Conservation (phyloP, 73 alveolate species). For the Tetrahymena borealis region DNA sequence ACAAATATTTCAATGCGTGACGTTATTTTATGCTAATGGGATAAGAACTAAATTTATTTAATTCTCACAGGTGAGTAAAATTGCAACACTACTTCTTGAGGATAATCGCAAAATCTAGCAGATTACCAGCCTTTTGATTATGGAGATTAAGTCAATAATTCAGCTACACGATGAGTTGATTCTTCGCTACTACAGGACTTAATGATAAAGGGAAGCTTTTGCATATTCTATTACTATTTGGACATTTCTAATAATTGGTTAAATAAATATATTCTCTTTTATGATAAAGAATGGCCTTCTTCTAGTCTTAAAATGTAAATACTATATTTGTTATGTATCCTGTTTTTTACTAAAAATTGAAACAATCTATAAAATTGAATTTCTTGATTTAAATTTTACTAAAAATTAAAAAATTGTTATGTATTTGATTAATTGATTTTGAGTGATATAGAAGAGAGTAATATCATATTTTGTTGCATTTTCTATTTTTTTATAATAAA, state of each 20-base stretch:
- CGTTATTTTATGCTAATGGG: constrained; percentile 92
- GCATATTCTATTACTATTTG: background rate
- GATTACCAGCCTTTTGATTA: constrained; percentile 90
- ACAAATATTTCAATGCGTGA: constrained; percentile 85
- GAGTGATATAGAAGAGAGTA: too few relatives aligned
- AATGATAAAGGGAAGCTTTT: constrained; percentile 80
- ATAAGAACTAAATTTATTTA: constrained; percentile 85
- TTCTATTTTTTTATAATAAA: too few relatives aligned
- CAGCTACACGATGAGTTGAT: constrained; percentile 86
- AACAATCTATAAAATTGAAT: background rate
- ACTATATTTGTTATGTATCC: background rate
- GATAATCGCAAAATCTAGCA: constrained; percentile 90
- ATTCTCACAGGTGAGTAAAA: constrained; percentile 80
- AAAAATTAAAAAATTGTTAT: background rate
- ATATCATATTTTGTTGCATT: too few relatives aligned
- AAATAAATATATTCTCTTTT: background rate
- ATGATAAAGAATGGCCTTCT: too few relatives aligned
- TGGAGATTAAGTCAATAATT: constrained; percentile 84
- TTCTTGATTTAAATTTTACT: background rate
- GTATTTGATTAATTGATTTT: too few relatives aligned
- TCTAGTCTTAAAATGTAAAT: background rate
- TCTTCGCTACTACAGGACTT: constrained; percentile 93
- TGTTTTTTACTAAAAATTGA: background rate
- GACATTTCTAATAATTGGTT: background rate
- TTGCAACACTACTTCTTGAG: constrained; percentile 82